These are phyloP conservation scores for Vitis amurensis DNA, from an alignment of 164 flowering plant species.

Conservation along the genomic window DNA sequence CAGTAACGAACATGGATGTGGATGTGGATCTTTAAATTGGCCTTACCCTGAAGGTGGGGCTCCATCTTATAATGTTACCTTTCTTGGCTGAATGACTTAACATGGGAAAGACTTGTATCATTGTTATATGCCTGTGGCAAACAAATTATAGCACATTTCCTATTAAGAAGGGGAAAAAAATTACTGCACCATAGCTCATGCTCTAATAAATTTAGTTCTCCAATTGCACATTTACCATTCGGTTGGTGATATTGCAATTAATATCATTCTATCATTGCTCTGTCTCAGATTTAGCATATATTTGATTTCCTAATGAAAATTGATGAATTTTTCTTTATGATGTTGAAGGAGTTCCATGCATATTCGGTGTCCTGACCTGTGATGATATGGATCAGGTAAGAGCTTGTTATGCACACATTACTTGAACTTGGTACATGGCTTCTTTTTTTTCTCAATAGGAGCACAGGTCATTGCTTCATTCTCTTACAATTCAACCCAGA, in stretches of 20 bases:
- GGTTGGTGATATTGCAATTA: background rate
- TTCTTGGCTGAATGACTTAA: no score
- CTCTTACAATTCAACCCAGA: background rate
- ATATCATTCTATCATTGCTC: background rate
- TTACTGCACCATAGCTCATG: no score
- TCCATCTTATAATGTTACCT: no score
- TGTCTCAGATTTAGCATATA: background rate
- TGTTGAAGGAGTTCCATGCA: conserved; percentile 84
- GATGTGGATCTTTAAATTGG: no score
- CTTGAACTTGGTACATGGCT: background rate
- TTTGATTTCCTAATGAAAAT: background rate
- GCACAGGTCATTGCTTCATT: background rate
- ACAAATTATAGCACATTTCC: no score
- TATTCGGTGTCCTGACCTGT: conserved; percentile 91
- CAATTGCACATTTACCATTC: background rate
- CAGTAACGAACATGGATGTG: no score
- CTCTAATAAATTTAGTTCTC: background rate
- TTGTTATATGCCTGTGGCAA: no score
- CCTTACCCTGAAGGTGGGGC: no score
- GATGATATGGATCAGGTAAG: conserved; percentile 97
- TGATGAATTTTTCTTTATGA: conserved; percentile 5
- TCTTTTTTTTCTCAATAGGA: background rate
- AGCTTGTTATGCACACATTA: background rate
- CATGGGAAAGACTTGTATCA: no score
- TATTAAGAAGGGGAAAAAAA: no score